Conservation (phyloP, 768 basidiomycete species). For the Galerina sulciceps region DNA sequence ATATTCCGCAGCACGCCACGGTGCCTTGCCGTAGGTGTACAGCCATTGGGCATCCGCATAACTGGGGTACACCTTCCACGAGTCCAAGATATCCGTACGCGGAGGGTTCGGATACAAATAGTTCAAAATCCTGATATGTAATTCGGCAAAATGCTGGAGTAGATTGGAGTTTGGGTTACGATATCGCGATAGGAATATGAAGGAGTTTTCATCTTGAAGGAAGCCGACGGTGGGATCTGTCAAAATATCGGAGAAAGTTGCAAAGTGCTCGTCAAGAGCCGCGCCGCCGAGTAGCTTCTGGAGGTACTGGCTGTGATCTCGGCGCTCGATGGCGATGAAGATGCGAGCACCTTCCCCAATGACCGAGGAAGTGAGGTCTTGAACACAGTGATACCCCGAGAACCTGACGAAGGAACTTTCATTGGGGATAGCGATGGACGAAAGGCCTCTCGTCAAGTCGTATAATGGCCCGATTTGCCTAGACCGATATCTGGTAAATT, state of each 20-base stretch:
- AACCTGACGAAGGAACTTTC: not conserved
- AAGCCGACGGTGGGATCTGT: not conserved
- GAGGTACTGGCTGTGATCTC: not conserved
- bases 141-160: not conserved
- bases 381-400: not conserved
- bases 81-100: not conserved
- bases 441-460: not conserved
- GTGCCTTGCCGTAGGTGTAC: no score
- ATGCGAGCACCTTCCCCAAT: not conserved
- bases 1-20: no score
- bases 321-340: not conserved
- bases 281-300: not conserved
- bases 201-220: not conserved
- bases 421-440: not conserved
- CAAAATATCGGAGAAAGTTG: not conserved
- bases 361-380: not conserved
- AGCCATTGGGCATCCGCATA: not conserved
- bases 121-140: not conserved
- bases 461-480: not conserved
- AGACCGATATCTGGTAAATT: not conserved
- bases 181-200: not conserved
- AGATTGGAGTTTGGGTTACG: no score
- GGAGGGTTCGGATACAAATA: not conserved
- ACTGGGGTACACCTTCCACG: no score
- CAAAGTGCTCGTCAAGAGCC: not conserved